Evolutionary conservation across 768 basidiomycete species (phyloP), one percentile per base, ranked within the genome.

Genomic region (Rhodotorula paludigena): DNA sequence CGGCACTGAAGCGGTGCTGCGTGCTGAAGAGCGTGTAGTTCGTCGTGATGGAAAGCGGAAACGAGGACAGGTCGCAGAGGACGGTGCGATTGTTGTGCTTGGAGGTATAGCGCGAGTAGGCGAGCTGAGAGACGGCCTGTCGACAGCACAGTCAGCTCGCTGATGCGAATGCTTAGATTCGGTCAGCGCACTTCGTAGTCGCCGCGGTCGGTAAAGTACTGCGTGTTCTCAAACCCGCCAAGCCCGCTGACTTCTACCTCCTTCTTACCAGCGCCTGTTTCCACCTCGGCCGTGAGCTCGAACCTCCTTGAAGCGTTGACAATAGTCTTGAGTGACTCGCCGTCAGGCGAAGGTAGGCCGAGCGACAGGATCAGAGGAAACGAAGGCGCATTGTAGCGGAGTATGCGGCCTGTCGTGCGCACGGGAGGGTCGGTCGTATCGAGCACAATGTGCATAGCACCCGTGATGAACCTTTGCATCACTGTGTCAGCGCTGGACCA

Each of bases 381-480:
- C 2, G 64, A 52, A 6, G 64, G 3, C 21, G 44, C 36, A 3
- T 45, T 6, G 48, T 61, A 51, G 4, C 1, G 3, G 33, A 53
- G 18, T 11, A 49, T 30, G 4, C 23, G 32, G 25, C 66, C 66
- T 2, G 48, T 67, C 14, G 66, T 67, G 36, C 60, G 59, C 6
- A 54, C 38, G 14, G 36, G 41, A 8, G 60, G 60, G 11, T n/a
- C 15, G 32, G 59, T 55, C 18, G 35, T 8, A 45, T 66, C 59
- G 54, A 67, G 54, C 20, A 42, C 18, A 41, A 67, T 25, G 28
- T 61, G 66, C 2, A 67, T 25, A 5, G 45, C 54, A 32, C 60
- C 66, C 21, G 66, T 60, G 21, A 60, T 30, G 53, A 55, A 60
- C 64, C 64, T 66, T 44, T n/a, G n/a, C 25, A 25, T 3, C n/a